phyloP scores from a whole-genome alignment of 495 filamentous ascomycete genomes.

The Penicillium samsonianum region DNA sequence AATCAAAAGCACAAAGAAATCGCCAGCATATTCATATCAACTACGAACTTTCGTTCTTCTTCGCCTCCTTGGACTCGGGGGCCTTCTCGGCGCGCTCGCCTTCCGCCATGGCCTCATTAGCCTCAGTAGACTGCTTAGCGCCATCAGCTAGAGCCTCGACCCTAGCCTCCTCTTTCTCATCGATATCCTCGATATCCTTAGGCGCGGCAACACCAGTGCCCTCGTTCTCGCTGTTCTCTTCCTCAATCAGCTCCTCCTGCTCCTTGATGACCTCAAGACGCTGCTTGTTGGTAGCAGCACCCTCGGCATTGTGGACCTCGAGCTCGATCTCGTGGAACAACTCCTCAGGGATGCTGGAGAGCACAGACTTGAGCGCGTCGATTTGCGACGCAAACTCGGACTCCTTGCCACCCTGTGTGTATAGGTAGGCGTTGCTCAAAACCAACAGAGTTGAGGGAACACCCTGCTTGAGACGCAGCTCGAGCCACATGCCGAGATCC shows the following conservation, averaged over 20 bases:
- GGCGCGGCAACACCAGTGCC: conserved; percentile 54
- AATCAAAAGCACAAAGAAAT: conserved; percentile 7
- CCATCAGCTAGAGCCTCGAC: conserved; percentile 28
- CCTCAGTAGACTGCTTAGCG: conserved; percentile 41
- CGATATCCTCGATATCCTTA: conserved; percentile 79
- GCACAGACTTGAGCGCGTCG: conserved; percentile 86
- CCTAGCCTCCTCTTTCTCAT: conserved; percentile 64
- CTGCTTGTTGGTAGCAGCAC: conserved; percentile 98
- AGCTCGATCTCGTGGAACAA: conserved; percentile 99
- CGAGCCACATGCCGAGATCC: conserved; percentile 92
- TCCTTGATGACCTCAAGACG: conserved; percentile 98
- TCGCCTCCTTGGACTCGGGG: conserved; percentile 26
- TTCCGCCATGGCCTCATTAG: conserved; percentile 45
- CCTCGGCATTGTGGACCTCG: conserved; percentile 95
- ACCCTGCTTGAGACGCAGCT: conserved; percentile 87
- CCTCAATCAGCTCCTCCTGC: conserved; percentile 96
- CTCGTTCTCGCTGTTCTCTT: conserved; percentile 82
- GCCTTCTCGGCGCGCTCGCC: conserved; percentile 39
- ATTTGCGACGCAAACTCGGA: conserved; percentile 86
- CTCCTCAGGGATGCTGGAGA: conserved; percentile 94
- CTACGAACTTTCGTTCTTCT: conserved; percentile 34
- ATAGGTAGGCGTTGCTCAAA: conserved; percentile 96
- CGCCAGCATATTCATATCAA: conserved; percentile 14
- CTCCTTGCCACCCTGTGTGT: conserved; percentile 80
- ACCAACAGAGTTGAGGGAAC: conserved; percentile 94